phyloP scores from a whole-genome alignment of 192 early-diverging fungal genomes.

The Jimgerdemannia lactiflua region DNA sequence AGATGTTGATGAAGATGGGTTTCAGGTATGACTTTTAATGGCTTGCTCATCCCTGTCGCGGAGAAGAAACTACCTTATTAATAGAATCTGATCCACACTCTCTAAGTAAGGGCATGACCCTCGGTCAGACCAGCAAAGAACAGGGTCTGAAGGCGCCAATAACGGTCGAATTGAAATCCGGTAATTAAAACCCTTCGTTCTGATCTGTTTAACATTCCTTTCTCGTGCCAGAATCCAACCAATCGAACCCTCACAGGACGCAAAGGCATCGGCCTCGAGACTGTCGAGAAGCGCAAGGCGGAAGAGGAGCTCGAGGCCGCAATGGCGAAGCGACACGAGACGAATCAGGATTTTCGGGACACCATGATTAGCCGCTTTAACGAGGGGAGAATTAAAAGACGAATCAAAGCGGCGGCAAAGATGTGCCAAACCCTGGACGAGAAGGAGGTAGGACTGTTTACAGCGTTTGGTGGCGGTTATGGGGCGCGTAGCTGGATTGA shows the following conservation, averaged over 20 bases:
- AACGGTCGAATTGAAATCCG: slow-evolving; percentile 20
- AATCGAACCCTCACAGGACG: slow-evolving; percentile 25
- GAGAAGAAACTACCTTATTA: neutral
- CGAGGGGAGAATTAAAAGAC: slow-evolving; percentile 26
- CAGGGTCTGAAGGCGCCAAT: slow-evolving; percentile 24
- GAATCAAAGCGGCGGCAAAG: slow-evolving; percentile 28
- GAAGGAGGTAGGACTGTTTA: slow-evolving; percentile 11
- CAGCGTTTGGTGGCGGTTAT: no score
- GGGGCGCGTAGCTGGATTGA: no score
- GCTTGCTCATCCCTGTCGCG: neutral
- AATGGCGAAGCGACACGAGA: slow-evolving; percentile 11
- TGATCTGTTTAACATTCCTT: neutral
- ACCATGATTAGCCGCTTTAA: slow-evolving; percentile 26
- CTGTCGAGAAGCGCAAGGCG: slow-evolving; percentile 23
- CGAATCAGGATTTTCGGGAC: slow-evolving; percentile 36
- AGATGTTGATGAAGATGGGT: slow-evolving; percentile 56
- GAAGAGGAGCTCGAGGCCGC: slow-evolving; percentile 33
- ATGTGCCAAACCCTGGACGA: slow-evolving; percentile 42
- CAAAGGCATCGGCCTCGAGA: slow-evolving; percentile 46
- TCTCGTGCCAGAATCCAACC: neutral
- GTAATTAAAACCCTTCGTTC: neutral
- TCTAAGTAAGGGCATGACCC: slow-evolving; percentile 35
- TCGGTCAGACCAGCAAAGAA: slow-evolving; percentile 26
- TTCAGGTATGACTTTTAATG: slow-evolving; percentile 40
- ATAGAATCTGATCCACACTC: neutral